phyloP scores from a whole-genome alignment of 805 yeast genomes.

The Myxozyma sirexii region DNA sequence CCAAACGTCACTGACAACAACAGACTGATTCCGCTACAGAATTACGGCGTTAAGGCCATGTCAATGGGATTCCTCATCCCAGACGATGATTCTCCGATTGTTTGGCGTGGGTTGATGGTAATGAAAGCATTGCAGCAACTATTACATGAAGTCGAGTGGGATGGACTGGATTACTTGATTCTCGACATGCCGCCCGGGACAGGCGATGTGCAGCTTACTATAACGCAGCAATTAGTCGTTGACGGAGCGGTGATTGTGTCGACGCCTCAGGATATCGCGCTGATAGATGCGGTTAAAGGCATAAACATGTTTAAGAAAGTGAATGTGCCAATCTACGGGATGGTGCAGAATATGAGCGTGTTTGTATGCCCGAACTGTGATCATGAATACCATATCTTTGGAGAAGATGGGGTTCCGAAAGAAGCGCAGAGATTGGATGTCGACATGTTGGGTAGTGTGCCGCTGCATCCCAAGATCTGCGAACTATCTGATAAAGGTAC shows the following conservation, averaged over 20 bases:
- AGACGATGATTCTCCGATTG: constrained; percentile 66
- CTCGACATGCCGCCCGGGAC: constrained; percentile 92
- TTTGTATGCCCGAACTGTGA: constrained; percentile 74
- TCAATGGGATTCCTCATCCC: constrained; percentile 84
- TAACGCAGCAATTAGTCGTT: constrained; percentile 74
- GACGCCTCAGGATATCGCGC: constrained; percentile 84
- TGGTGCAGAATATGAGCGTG: constrained; percentile 82
- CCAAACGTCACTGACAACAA: constrained; percentile 49
- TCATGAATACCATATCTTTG: constrained; percentile 75
- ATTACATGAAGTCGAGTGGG: constrained; percentile 82
- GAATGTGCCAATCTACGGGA: constrained; percentile 69
- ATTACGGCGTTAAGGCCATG: constrained; percentile 81
- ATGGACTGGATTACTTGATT: constrained; percentile 63
- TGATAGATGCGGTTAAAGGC: constrained; percentile 79
- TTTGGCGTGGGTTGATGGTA: constrained; percentile 86
- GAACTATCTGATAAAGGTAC: constrained; percentile 62
- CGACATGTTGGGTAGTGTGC: constrained; percentile 65
- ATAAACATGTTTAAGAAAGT: constrained; percentile 76
- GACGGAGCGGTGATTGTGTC: constrained; percentile 83
- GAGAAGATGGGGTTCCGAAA: constrained; percentile 59
- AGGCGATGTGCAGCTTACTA: constrained; percentile 81
- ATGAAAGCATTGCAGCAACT: constrained; percentile 85
- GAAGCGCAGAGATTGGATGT: constrained; percentile 54
- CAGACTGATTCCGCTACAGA: constrained; percentile 62
- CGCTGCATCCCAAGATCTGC: constrained; percentile 65